Evolutionary conservation across 306 rosid species (phyloP).

Genomic region (Arachis stenosperma): DNA sequence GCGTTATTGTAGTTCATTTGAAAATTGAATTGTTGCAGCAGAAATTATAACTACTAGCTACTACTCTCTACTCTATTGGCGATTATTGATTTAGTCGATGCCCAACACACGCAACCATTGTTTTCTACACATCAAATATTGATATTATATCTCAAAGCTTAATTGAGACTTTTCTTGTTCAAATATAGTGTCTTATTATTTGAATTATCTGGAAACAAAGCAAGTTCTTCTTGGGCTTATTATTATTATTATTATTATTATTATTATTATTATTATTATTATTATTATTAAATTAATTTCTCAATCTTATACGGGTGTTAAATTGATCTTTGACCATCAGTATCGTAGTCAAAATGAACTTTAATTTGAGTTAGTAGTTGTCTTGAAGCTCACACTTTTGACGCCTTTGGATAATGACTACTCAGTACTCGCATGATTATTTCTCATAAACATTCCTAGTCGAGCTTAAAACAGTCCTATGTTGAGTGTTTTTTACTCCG

Average conservation of each 20-base stretch:
- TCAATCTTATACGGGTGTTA: not conserved
- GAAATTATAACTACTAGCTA: not conserved
- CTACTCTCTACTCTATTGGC: not conserved
- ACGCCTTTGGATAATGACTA: too few species aligned
- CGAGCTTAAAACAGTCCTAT: too few species aligned
- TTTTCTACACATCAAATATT: not conserved
- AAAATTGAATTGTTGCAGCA: not conserved
- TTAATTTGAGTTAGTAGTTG: too few species aligned
- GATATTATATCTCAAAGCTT: not conserved
- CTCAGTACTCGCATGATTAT: too few species aligned
- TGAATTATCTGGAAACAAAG: not conserved
- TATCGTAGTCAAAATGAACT: not conserved
- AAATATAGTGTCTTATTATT: not conserved
- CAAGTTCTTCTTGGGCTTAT: not conserved
- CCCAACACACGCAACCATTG: not conserved
- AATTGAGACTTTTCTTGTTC: not conserved
- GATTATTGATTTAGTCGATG: not conserved
- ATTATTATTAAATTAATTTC: not conserved
- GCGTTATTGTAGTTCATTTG: not conserved
- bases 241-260: not conserved
- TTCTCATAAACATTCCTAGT: too few species aligned
- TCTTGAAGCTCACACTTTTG: too few species aligned
- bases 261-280: not conserved
- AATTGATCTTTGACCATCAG: not conserved
- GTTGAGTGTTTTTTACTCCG: too few species aligned